Percentiles rank a stretch among this genome's conserved stretches.
These are phyloP conservation scores for Botrytis hyacinthi DNA, from an alignment of 2,329 filamentous ascomycete genomes.

Conservation along the genomic window DNA sequence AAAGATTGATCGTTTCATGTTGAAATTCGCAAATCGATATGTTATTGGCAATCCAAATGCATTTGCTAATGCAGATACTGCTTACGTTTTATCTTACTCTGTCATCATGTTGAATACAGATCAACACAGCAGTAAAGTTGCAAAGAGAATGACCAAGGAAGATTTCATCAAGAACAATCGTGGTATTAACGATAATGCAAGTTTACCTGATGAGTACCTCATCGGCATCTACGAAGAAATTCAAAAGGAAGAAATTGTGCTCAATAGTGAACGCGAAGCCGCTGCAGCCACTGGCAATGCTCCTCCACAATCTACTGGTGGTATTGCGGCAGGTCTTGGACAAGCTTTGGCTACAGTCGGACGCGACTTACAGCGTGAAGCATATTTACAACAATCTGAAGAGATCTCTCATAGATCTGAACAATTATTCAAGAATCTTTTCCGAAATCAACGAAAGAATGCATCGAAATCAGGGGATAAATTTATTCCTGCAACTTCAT, in stretches of 20 bases:
- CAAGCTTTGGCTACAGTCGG: slow-evolving; percentile 90
- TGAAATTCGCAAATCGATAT: slow-evolving; percentile 97
- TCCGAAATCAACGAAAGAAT: slow-evolving; percentile 83
- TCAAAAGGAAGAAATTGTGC: slow-evolving; percentile 83
- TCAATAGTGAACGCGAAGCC: slow-evolving; percentile 86
- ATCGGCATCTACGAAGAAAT: slow-evolving; percentile 91
- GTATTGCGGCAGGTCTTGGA: slow-evolving; percentile 78
- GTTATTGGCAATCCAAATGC: slow-evolving; percentile 93
- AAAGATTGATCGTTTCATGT: slow-evolving; percentile 99
- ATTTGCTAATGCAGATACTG: slow-evolving; percentile 96
- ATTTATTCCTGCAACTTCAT: slow-evolving; percentile 91
- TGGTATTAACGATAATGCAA: slow-evolving; percentile 94
- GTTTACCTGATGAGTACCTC: slow-evolving; percentile 91
- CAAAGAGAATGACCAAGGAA: slow-evolving; percentile 84
- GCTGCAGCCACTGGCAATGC: slow-evolving; percentile 73
- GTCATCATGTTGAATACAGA: slow-evolving; percentile 97
- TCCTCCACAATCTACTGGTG: slow-evolving; percentile 57
- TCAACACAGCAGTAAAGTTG: slow-evolving; percentile 84
- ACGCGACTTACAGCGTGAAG: slow-evolving; percentile 86
- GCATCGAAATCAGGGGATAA: slow-evolving; percentile 63
- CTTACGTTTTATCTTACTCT: slow-evolving; percentile 93
- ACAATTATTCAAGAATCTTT: slow-evolving; percentile 89
- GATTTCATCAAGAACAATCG: slow-evolving; percentile 99
- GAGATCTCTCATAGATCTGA: slow-evolving; percentile 74
- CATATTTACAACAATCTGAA: slow-evolving; percentile 91